Evolutionary conservation across 768 basidiomycete species (phyloP), one percentile per base, ranked within the genome.

Genomic region (Ephemerocybe angulata): DNA sequence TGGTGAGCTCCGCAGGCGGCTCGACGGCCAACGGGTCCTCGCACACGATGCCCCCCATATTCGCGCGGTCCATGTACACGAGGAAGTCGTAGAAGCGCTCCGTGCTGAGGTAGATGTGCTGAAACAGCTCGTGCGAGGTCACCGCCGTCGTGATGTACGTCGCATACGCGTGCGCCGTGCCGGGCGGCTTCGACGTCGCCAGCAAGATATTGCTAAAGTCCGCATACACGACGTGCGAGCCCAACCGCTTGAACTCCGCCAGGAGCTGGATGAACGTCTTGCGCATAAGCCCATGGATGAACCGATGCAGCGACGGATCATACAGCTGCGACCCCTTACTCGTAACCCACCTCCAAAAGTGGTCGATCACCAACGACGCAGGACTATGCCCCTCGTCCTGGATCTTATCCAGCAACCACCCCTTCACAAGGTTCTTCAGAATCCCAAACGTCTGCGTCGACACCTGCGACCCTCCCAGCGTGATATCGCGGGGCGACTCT

Each of bases 321-420:
- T 93, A 95, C 76, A 98, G 84, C 55, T 86, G 80, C 17, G 94
- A 90, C 4, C 85, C 78, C 41, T 81, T 84, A 2, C 93, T 93
- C 67, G 86, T 89, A 60, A 97, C 81, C 97, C 97, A 99, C 40
- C 97, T 79, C 93, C 95, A 98, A 73, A 98, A 98, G 70, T 98
- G 94, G 63, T 95, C 90, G 50, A 97, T 81, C 2, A 86, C 84
- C 2, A 90, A 63, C 1, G 81, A 78, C 0, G 89, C 86, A 0
- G 87, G 84, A 55, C 84, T 82, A 13, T 81, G 78, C 29, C 81
- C 82, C 59, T 86, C 79, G 57, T 79, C 74, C 59, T 84, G 84
- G 50, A 93, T 83, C 63, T 90, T 87, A 67, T 98, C 93, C 24
- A 93, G 76, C 41, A 94, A 82, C 97, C 97, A 98, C 0, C 78